phyloP scores from a whole-genome alignment of 768 basidiomycete genomes.

The Sporobolomyces phaffii region DNA sequence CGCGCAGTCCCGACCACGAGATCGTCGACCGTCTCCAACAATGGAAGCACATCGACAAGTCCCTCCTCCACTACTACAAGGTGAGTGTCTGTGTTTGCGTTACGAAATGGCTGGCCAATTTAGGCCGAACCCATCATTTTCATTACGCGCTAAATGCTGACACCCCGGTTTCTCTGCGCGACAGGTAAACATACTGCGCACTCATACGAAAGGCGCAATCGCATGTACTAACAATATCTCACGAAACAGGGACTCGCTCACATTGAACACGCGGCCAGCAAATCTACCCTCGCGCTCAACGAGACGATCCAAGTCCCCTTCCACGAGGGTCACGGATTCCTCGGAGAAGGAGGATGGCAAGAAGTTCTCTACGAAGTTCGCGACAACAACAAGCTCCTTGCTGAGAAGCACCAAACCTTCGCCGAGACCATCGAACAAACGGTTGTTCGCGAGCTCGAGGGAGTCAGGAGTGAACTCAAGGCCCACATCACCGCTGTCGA shows the following conservation, averaged over 20 bases:
- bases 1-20: slow-evolving; percentile 27
- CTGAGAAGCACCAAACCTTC: slow-evolving; percentile 33
- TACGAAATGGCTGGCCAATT: neutral
- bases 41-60: slow-evolving; percentile 37
- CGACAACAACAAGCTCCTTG: slow-evolving; percentile 35
- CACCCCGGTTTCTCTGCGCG: neutral
- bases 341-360: slow-evolving; percentile 48
- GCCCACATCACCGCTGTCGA: slow-evolving; percentile 52
- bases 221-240: no score
- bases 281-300: slow-evolving; percentile 27
- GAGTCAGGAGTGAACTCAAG: slow-evolving; percentile 33
- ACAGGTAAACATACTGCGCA: slow-evolving; percentile 1
- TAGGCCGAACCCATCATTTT: neutral
- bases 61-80: slow-evolving; percentile 34
- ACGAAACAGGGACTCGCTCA: slow-evolving; percentile 37
- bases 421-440: slow-evolving; percentile 31
- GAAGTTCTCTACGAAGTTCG: slow-evolving; percentile 37
- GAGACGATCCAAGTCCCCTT: slow-evolving; percentile 40
- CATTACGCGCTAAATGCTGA: slow-evolving; percentile 7
- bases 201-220: slow-evolving; percentile 1
- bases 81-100: neutral
- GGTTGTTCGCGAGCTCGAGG: slow-evolving; percentile 33
- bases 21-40: slow-evolving; percentile 34
- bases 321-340: slow-evolving; percentile 40
- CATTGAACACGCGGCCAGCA: slow-evolving; percentile 28